A percentile compares a stretch with the other conserved stretches of the same genome.
phyloP scores from a whole-genome alignment of 139 green algal genomes.

The Micractinium conductrix region DNA sequence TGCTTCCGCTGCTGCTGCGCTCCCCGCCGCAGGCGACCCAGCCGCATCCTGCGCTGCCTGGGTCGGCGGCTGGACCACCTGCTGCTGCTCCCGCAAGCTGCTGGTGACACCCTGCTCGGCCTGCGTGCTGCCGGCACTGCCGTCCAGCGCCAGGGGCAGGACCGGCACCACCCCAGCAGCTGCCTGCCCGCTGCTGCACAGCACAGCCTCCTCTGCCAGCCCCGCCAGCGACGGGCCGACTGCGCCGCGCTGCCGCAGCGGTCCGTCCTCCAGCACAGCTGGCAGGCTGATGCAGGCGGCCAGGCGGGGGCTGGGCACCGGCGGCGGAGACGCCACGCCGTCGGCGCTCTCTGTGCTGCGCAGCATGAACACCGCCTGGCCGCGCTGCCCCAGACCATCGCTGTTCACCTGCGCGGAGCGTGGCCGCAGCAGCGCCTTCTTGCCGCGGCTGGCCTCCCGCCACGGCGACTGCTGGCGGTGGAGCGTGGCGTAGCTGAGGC shows the following conservation, averaged over 20 bases:
- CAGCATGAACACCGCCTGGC: constrained; percentile 33
- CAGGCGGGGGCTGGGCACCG: constrained; percentile 22
- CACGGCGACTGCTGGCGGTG: constrained; percentile 22
- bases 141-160: too few relatives aligned
- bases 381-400: background rate
- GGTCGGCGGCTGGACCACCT: background rate
- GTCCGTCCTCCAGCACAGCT: background rate
- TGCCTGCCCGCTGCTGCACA: background rate
- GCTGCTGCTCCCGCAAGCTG: background rate
- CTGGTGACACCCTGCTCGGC: background rate
- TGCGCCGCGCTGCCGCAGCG: too few relatives aligned
- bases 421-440: background rate
- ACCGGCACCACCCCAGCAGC: background rate
- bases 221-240: background rate
- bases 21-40: too few relatives aligned
- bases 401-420: background rate
- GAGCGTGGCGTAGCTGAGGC: background rate
- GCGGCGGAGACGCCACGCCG: background rate
- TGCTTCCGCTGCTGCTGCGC: constrained; percentile 12
- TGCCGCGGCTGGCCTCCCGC: background rate
- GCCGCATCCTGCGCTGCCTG: background rate
- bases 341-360: background rate
- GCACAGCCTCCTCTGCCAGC: background rate
- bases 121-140: background rate
- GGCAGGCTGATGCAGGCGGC: constrained; percentile 25